Evolutionary conservation across 257 asterid species (phyloP).

Genomic region (Prunella vulgaris): DNA sequence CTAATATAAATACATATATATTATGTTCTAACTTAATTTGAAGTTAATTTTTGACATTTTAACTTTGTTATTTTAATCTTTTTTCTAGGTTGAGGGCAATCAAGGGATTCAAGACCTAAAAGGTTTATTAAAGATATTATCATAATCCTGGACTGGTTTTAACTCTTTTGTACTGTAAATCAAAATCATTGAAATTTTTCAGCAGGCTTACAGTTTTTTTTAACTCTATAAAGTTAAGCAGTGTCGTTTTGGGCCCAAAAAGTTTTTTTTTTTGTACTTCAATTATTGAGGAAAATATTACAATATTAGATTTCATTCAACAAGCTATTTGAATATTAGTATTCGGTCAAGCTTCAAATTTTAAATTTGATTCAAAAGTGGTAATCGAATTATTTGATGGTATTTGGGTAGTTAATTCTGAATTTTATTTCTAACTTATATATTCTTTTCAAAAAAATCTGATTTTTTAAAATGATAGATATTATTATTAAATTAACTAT

Average conservation of each 20-base stretch:
- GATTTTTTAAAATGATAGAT: not conserved
- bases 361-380: not conserved
- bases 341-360: too few species aligned
- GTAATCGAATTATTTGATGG: not conserved
- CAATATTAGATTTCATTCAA: too few species aligned
- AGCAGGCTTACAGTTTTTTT: not conserved
- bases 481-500: too few species aligned
- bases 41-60: not conserved
- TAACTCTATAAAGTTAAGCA: not conserved
- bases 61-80: not conserved
- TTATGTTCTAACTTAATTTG: not conserved
- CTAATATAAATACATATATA: not conserved
- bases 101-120: slow-evolving; percentile 5
- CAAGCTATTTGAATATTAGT: too few species aligned
- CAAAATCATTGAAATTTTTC: not conserved
- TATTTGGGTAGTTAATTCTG: not conserved
- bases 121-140: not conserved
- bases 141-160: not conserved
- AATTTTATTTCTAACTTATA: too few species aligned
- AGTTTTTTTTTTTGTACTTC: not conserved
- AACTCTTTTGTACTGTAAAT: not conserved
- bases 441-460: too few species aligned
- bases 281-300: not conserved
- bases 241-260: not conserved
- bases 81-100: slow-evolving; percentile 2